Base-by-base conservation (phyloP, 306 rosid genomes). In the Oxytropis ochrocephala region DNA sequence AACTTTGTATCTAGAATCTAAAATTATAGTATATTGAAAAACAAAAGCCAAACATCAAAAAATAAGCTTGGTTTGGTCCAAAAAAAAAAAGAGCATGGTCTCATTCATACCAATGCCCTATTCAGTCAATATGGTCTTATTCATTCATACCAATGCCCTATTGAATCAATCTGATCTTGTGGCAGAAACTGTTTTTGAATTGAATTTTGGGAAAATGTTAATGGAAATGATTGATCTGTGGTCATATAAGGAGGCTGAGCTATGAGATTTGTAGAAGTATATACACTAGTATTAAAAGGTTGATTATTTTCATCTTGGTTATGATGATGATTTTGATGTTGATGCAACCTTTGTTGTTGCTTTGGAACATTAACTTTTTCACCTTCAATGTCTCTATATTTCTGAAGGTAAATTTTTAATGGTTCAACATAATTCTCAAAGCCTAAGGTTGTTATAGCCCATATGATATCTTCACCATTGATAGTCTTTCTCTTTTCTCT, bases 381-480 rank as follows among this genome's bases (percentile, higher is more conserved):
- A 10, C 87, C 92, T 75, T 89, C 92, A 0, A 81, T 79, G 12
- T 89, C 92, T 81, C 85, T 85, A 12, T 85, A 89, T 72, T 85
- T 89, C 18, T 85, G 85, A 21, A 89, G 92, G 69, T 89, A 89
- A 3, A 58, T 11, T 67, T 86, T 85, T 3, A 89, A 64, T 6
- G 90, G 96, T 11, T 70, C 78, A 0, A 89, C 92, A 11, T 86
- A 89, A 29, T 86, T 82, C 19, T 86, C 92, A 16, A 89, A 89
- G 0, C 96, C 96, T 51, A 89, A 46, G 2, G 90, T 84, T 27
- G 96, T 86, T 69, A 86, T 89, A n/a, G 91, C 91, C 91, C 91
- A 89, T 0, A 86, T 86, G 61, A 89, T 78, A 53, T 89, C 96
- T 0, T 89, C 96, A 0, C 91, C 96, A 16, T 89, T 89, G 47